Conservation (phyloP, 2,329 filamentous ascomycete species). For the Proliferodiscus dingleyae region DNA sequence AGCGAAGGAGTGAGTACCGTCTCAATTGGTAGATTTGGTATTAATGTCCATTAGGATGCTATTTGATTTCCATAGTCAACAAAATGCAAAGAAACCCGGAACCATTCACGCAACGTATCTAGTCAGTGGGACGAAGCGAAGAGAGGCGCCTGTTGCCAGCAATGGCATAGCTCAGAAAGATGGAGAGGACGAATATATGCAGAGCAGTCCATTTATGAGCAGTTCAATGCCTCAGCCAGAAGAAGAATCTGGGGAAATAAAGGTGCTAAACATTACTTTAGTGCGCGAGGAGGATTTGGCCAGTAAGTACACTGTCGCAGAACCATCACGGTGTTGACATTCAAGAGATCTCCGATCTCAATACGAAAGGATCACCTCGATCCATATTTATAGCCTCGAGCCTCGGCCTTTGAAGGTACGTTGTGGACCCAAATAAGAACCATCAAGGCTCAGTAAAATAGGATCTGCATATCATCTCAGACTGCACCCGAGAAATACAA, state of each 20-base stretch:
- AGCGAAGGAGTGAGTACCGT: constrained; percentile 69
- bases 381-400: constrained; percentile 85
- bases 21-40: not conserved
- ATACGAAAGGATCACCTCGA: constrained; percentile 69
- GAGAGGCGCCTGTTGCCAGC: constrained; percentile 28
- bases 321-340: constrained; percentile 7
- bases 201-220: constrained; percentile 61
- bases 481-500: constrained; percentile 60
- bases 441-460: constrained; percentile 16
- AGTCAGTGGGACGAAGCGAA: constrained; percentile 63
- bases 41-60: constrained; percentile 60
- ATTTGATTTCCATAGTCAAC: constrained; percentile 74
- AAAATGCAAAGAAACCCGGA: constrained; percentile 69
- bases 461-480: constrained; percentile 66
- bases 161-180: constrained; percentile 43
- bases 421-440: not conserved
- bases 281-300: constrained; percentile 68
- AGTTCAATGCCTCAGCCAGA: constrained; percentile 59
- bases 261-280: constrained; percentile 58
- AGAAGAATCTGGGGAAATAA: constrained; percentile 44
- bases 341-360: constrained; percentile 57
- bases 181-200: constrained; percentile 63
- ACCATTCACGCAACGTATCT: constrained; percentile 92
- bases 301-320: constrained; percentile 41
- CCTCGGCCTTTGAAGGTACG: constrained; percentile 60